These are phyloP conservation scores for Arabidopsis lyrata DNA, from an alignment of 441 rosid species.

Conservation along the genomic window DNA sequence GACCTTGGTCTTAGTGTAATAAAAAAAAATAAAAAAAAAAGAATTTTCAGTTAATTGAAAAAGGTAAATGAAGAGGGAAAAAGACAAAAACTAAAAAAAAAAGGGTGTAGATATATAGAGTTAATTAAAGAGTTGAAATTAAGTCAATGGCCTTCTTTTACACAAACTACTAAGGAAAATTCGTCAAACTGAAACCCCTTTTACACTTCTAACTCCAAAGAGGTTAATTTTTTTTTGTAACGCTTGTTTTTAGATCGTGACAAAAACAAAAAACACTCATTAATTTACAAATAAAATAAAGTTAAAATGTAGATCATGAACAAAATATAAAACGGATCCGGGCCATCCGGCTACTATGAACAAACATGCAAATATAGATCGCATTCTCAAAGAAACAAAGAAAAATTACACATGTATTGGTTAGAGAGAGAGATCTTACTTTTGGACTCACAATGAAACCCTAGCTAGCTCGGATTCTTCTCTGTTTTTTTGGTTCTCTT, in stretches of 20 bases:
- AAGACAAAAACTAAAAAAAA: slow-evolving; percentile 10
- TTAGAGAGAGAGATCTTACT: slow-evolving; percentile 37
- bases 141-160: slow-evolving; percentile 42
- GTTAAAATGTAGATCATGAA: slow-evolving; percentile 23
- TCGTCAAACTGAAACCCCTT: slow-evolving; percentile 38
- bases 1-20: slow-evolving; percentile 41
- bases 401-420: neutral
- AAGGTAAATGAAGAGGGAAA: neutral
- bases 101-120: slow-evolving; percentile 29
- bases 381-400: slow-evolving; percentile 21
- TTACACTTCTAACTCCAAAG: slow-evolving; percentile 37
- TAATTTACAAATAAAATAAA: neutral
- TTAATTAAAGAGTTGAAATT: slow-evolving; percentile 44
- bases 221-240: slow-evolving; percentile 19
- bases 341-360: neutral
- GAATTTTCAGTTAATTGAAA: slow-evolving; percentile 22
- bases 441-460: slow-evolving; percentile 30
- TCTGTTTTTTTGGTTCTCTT: slow-evolving; percentile 23
- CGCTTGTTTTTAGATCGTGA: slow-evolving; percentile 41
- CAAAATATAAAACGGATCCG: neutral
- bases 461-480: slow-evolving; percentile 20
- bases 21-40: slow-evolving; percentile 1
- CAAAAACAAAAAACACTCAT: slow-evolving; percentile 12
- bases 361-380: slow-evolving; percentile 37
- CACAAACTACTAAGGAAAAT: slow-evolving; percentile 43